A percentile compares a stretch with the other conserved stretches of the same genome.
phyloP scores from a whole-genome alignment of 2,329 filamentous ascomycete genomes.

The Trichoderma semiorbis region DNA sequence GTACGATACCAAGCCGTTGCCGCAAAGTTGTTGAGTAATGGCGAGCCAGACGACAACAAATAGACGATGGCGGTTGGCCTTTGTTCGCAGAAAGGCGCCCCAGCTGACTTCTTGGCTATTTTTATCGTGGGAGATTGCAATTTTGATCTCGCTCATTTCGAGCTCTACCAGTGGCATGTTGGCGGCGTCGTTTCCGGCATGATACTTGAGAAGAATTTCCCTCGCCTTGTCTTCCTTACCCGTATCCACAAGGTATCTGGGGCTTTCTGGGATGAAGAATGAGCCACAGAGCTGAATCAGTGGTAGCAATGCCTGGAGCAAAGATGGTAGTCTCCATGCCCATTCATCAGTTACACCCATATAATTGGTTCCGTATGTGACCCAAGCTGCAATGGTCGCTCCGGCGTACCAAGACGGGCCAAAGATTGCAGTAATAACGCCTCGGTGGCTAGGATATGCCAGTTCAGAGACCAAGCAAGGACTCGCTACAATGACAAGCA shows the following conservation, averaged over 20 bases:
- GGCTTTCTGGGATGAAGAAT: slow-evolving; percentile 36
- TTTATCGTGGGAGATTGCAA: slow-evolving; percentile 30
- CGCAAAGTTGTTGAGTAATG: slow-evolving; percentile 31
- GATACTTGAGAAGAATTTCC: slow-evolving; percentile 37
- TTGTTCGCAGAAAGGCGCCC: slow-evolving; percentile 26
- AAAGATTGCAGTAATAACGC: neutral
- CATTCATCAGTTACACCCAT: slow-evolving; percentile 13
- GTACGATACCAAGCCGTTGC: slow-evolving; percentile 34
- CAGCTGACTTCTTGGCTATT: slow-evolving; percentile 33
- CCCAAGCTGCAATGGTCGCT: slow-evolving; percentile 11
- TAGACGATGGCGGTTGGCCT: slow-evolving; percentile 36
- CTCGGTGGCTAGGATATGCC: neutral
- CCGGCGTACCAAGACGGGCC: neutral
- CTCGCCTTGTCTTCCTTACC: slow-evolving; percentile 33
- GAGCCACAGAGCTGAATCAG: slow-evolving; percentile 25
- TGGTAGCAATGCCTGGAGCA: slow-evolving; percentile 22
- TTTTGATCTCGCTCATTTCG: slow-evolving; percentile 39
- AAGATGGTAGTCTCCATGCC: slow-evolving; percentile 24
- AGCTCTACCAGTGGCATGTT: slow-evolving; percentile 37
- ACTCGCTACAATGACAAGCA: slow-evolving; percentile 43
- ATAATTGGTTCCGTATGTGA: slow-evolving; percentile 16
- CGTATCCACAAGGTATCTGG: slow-evolving; percentile 30
- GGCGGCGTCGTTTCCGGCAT: slow-evolving; percentile 36
- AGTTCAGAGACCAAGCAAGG: slow-evolving; percentile 21
- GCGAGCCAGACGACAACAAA: slow-evolving; percentile 26